Base-by-base conservation (phyloP, 2,329 filamentous ascomycete species). In the Sarocladiaceae sp. region DNA sequence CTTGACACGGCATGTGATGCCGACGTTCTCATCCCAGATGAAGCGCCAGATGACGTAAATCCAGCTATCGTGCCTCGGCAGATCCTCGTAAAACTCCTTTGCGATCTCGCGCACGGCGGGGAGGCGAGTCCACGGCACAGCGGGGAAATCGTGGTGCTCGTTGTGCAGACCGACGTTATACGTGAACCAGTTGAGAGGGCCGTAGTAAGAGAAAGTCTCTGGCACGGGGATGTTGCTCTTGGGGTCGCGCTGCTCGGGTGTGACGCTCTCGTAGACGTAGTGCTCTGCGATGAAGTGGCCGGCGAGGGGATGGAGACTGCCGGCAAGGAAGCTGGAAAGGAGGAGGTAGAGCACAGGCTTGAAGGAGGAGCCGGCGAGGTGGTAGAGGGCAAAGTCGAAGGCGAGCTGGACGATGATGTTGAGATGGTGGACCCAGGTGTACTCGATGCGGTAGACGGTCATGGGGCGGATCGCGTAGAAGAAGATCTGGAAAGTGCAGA, bases 261-360 rank as follows among this genome's bases (percentile, higher is more conserved):
- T 70, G 54, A 78, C 69, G 43, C 78, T 80, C 55, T 82, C 73
- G 59, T 88, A 90, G 53, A 91, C 85, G 67, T 91, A 91, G 67
- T 98, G 93, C 70, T 98, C 93, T 47, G 93, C 90, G 65, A 98
- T 98, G 73, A 98, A 98, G 69, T 98, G 93, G 34, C 88, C 93
- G 0, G 93, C 93, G 47, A 91, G 88, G 3, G 93, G 93, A 68
- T 98, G 93, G 24, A 98, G 76, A 37, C 85, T 91, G 27, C 93
- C 93, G 2, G 93, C 93, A 3, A 98, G 77, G 74, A 98, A 97
- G 43, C 87, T 93, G 58, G 85, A 93, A 53, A 94, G 69, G 43
- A 98, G 71, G 33, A 98, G 72, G 71, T 98, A 98, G 51, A 81
- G 76, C 35, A 97, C 60, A 0, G 88, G 76, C 52, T 82, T 76